Conservation (phyloP, 306 rosid genomes). For the Canavalia ensiformis region DNA sequence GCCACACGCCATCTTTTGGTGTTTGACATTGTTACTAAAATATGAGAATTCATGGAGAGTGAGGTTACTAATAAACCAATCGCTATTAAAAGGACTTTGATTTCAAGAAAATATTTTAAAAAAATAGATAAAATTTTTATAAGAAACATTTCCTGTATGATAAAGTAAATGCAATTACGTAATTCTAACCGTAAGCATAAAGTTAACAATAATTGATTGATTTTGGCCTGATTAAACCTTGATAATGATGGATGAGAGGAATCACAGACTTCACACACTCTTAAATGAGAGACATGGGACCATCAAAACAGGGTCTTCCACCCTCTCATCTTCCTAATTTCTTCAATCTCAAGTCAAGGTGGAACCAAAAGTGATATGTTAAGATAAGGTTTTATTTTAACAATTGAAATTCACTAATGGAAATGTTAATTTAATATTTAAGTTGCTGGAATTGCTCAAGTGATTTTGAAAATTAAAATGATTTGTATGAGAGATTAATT, state of each 20-base stretch:
- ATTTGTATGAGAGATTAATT: too few species aligned
- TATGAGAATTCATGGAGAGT: too few species aligned
- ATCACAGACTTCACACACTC: conserved; percentile 9
- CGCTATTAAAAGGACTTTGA: neutral
- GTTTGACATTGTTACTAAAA: conserved; percentile 8
- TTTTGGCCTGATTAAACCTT: conserved; percentile 1
- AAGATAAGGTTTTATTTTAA: too few species aligned
- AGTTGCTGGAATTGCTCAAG: too few species aligned
- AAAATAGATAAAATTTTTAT: neutral
- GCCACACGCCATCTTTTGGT: neutral
- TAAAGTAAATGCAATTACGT: neutral
- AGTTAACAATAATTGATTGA: conserved; percentile 3
- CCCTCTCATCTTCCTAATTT: neutral
- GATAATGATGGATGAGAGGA: conserved; percentile 13
- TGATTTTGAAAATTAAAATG: too few species aligned
- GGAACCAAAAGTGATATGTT: too few species aligned
- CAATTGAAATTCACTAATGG: too few species aligned
- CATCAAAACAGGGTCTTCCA: neutral
- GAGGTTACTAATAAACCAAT: neutral
- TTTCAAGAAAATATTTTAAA: neutral
- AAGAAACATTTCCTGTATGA: neutral
- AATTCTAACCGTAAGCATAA: neutral
- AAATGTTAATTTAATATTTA: too few species aligned
- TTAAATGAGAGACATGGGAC: neutral
- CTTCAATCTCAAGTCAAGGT: too few species aligned